Evolutionary conservation across 1,139 yeast genomes (phyloP).

Genomic region (Debaryomyces psychrophilus): DNA sequence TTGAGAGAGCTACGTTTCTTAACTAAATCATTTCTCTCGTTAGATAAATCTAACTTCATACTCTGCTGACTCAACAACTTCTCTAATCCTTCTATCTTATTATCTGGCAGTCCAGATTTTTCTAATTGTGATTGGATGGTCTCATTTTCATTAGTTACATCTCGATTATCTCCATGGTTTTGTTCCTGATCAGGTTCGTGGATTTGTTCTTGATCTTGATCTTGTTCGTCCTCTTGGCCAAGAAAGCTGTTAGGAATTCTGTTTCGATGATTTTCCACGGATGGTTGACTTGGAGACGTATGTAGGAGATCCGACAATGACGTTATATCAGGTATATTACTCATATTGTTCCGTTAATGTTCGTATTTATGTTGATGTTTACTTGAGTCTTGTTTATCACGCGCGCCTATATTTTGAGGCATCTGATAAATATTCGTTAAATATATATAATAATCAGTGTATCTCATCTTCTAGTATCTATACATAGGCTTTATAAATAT

Average conservation of each 20-base stretch:
- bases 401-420: slow-evolving; percentile 6
- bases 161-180: background rate
- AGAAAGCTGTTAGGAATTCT: background rate
- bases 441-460: background rate
- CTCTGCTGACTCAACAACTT: slow-evolving; percentile 24
- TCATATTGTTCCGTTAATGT: slow-evolving; percentile 19
- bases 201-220: slow-evolving; percentile 6
- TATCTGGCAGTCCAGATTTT: background rate
- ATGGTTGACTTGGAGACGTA: slow-evolving; percentile 24
- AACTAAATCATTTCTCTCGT: slow-evolving; percentile 26
- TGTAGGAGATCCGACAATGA: slow-evolving; percentile 31
- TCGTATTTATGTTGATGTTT: background rate
- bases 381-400: slow-evolving; percentile 9
- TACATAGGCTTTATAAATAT: slow-evolving; percentile 24
- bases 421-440: background rate
- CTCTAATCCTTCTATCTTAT: slow-evolving; percentile 10
- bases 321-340: slow-evolving; percentile 31
- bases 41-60: slow-evolving; percentile 23
- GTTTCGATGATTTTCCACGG: slow-evolving; percentile 5
- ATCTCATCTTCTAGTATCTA: background rate
- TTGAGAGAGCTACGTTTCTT: slow-evolving; percentile 23
- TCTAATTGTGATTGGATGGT: background rate
- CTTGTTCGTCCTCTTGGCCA: slow-evolving; percentile 1
- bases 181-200: slow-evolving; percentile 9
- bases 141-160: background rate